Evolutionary conservation across 2,329 filamentous ascomycete genomes (phyloP), one percentile per base, ranked within the genome.

Genomic region (Exophiala mesophila): DNA sequence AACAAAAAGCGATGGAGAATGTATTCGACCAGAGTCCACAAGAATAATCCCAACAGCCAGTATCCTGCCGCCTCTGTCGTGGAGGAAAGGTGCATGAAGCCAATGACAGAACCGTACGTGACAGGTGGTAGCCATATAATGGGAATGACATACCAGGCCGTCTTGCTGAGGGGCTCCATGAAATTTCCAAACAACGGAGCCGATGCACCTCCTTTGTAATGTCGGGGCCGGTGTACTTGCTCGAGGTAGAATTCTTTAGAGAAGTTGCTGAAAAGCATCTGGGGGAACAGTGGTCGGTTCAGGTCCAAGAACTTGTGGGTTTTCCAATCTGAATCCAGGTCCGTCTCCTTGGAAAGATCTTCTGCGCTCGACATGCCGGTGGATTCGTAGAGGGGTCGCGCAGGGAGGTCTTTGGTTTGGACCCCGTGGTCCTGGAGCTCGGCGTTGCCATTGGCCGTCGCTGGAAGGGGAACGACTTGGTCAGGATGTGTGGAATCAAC

Each of bases 171-270:
- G n/a, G 92, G 92, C 68, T 98, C 92, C n/a, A 98, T 72, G 63
- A 98, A 94, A 68, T 98, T 97, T 47, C 92, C 92, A 66, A 98
- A 98, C 17, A 98, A 69, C 15, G 92, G 92, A 26, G 92, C 92
- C 5, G 88, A 96, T 49, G 81, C 80, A 45, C 92, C 92, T 53
- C 90, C 90, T 62, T 82, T 94, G 74, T 97, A 98, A 65, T 98
- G 90, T 45, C 92, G 82, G 13, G 92, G 92, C 32, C 92, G 83
- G 63, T 98, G 92, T 39, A 98, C 86, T 64, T 98, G 92, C 55
- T 96, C 83, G 17, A 98, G 76, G 61, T 98, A 98, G 62, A 98
- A 98, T n/a, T 87, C 80, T 64, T 96, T 98, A 63, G 71, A 80
- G 69, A 97, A 98, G 20, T 84, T 85, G 34, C 89, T 85, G 53